Evolutionary conservation across 2,329 filamentous ascomycete genomes (phyloP), one percentile per base, ranked within the genome.

Genomic region (Alternaria sp.): DNA sequence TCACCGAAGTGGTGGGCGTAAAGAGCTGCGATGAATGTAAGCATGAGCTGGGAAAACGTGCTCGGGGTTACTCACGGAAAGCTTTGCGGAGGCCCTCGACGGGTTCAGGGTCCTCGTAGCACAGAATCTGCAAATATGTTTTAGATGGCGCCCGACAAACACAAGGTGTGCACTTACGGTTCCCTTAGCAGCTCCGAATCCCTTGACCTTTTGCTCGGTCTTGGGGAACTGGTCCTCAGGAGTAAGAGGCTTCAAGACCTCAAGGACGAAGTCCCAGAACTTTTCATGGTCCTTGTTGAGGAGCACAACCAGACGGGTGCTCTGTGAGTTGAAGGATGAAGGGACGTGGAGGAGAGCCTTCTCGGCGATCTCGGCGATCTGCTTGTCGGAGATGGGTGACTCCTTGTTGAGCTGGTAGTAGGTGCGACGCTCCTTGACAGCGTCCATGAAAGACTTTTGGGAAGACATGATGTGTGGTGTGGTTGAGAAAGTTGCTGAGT

Each of bases 291-390:
- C 91, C 63, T 86, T 87, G 73, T 91, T 89, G 73, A 95, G 85
- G 55, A 97, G 87, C 52, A 97, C 86, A 48, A 96, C 86, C 59
- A 91, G 81, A 61, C 94, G 89, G 68, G 91, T 90, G 68, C 88
- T 88, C 83, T 97, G 94, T 42, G 88, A 91, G 88, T 97, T 97
- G 89, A 97, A 97, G 66, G 89, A 88, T 53, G 87, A 90, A 42
- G 94, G 94, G 2, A 90, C 85, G 78, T 93, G 84, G 61, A 87
- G 82, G 68, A 95, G 83, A 55, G 88, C 84, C 59, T 82, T 73
- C 53, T 81, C 77, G 59, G 81, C 85, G 74, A 94, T 87, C 71
- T 91, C 86, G 72, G 86, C 81, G 79, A 94, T 83, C 72, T 86
- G 83, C 56, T 81, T 78, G 68, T 84, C 83, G 70, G 83, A 77